These are phyloP conservation scores for Theobroma cacao DNA, from an alignment of 345 rosid species.

Conservation along the genomic window DNA sequence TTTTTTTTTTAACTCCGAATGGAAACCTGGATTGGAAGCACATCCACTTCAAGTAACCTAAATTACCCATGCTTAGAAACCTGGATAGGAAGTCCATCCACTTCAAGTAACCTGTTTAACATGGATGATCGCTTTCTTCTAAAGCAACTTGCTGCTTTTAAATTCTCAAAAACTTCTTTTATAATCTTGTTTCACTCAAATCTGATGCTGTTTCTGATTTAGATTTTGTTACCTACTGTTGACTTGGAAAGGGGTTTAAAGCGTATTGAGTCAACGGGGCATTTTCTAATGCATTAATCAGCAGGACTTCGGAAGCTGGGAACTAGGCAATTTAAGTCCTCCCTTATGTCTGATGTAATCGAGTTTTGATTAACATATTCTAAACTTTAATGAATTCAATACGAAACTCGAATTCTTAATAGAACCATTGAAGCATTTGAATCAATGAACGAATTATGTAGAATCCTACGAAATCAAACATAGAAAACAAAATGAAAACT, in stretches of 20 bases:
- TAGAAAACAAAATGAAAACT: too few relatives aligned
- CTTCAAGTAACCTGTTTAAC: neutral
- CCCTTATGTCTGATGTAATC: neutral
- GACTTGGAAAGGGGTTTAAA: neutral
- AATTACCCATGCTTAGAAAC: neutral
- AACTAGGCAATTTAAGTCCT: neutral
- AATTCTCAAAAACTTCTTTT: neutral
- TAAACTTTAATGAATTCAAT: too few relatives aligned
- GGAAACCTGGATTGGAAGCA: neutral
- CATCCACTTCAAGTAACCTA: neutral
- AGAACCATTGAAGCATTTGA: too few relatives aligned
- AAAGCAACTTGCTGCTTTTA: constrained; percentile 3
- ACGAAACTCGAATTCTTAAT: too few relatives aligned
- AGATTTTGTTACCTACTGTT: neutral
- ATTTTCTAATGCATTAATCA: neutral
- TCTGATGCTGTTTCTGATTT: neutral
- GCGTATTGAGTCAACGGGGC: neutral
- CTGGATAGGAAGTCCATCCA: neutral
- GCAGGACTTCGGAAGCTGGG: neutral
- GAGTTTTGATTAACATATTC: neutral
- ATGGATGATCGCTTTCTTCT: neutral
- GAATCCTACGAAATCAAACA: too few relatives aligned
- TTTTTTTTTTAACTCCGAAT: neutral
- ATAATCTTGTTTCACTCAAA: neutral
- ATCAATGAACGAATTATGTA: too few relatives aligned